A percentile compares a stretch with the other conserved stretches of the same genome.
These are phyloP conservation scores for Colletotrichum siamense DNA, from an alignment of 2,329 filamentous ascomycete species.

Conservation along the genomic window DNA sequence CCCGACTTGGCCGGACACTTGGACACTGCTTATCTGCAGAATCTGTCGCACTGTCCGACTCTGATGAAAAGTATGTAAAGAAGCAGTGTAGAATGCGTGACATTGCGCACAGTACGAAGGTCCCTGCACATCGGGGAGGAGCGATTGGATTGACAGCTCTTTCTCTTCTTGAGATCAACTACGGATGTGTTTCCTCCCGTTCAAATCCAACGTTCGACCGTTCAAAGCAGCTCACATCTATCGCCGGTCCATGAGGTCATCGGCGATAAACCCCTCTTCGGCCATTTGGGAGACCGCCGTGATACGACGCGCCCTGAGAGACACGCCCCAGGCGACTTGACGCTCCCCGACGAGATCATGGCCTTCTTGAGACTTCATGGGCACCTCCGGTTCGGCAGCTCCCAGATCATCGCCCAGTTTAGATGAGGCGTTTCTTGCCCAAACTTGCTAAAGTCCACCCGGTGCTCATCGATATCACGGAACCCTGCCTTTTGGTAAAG, in stretches of 20 bases:
- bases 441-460: slow-evolving; percentile 6
- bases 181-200: neutral
- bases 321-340: neutral
- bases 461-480: slow-evolving; percentile 28
- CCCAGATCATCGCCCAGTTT: slow-evolving; percentile 24
- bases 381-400: slow-evolving; percentile 7
- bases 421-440: neutral
- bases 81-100: rapidly evolving
- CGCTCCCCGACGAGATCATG: neutral
- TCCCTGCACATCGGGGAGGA: neutral
- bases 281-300: neutral
- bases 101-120: neutral
- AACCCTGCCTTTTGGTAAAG: slow-evolving; percentile 43
- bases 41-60: neutral
- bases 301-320: neutral
- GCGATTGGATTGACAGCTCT: neutral
- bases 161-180: neutral
- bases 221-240: neutral
- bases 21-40: neutral
- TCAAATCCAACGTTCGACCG: neutral
- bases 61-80: rapidly evolving
- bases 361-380: neutral
- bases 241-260: neutral
- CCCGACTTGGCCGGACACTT: neutral
- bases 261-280: neutral